These are phyloP conservation scores for Jamesozyma hellenica DNA, from an alignment of 805 yeast genomes.

Conservation along the genomic window DNA sequence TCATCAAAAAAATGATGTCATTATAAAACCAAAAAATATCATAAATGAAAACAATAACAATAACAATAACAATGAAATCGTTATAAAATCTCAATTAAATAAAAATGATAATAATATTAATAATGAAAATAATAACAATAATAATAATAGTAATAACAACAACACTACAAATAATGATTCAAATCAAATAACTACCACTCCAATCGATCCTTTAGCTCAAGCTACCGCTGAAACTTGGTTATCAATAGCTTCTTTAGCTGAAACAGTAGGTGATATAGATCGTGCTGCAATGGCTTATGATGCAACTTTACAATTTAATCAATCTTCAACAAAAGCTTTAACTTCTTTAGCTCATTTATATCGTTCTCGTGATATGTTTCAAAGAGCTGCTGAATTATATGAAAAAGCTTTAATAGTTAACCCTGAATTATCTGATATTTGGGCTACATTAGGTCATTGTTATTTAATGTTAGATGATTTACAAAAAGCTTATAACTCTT, in stretches of 20 bases:
- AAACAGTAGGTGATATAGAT: conserved; percentile 77
- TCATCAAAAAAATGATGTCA: no score
- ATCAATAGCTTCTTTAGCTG: conserved; percentile 83
- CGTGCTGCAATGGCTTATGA: conserved; percentile 85
- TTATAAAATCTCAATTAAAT: background rate
- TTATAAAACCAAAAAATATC: no score
- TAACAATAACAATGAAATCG: no score
- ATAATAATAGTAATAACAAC: no score
- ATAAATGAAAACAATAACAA: no score
- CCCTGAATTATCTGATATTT: conserved; percentile 88
- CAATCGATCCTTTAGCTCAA: conserved; percentile 30
- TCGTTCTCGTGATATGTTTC: conserved; percentile 80
- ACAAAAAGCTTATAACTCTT: conserved; percentile 90
- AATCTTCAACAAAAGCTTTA: conserved; percentile 75
- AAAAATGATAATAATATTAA: no score
- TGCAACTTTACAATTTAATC: conserved; percentile 75
- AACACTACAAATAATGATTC: conserved; percentile 1
- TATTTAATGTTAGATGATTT: conserved; percentile 93
- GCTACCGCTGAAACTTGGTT: conserved; percentile 81
- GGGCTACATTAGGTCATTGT: conserved; percentile 96
- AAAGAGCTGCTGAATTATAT: conserved; percentile 89
- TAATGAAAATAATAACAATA: no score
- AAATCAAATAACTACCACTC: conserved; percentile 4
- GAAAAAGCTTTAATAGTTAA: conserved; percentile 74
- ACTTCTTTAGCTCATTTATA: conserved; percentile 82